phyloP scores from a whole-genome alignment of 1,284 basidiomycete genomes.

The Sporisorium exsertum region DNA sequence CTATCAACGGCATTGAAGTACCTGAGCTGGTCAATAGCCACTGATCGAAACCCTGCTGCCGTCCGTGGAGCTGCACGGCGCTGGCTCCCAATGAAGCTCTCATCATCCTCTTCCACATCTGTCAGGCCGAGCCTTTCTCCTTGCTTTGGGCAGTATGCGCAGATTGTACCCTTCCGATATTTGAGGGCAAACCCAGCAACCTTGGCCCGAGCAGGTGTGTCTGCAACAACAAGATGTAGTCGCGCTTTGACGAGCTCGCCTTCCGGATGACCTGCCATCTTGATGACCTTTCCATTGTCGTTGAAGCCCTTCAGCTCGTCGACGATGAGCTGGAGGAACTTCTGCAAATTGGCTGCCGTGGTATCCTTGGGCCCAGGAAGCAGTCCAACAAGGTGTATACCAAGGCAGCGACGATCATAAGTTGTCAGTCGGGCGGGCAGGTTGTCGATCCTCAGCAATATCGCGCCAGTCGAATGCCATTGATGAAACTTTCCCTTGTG shows the following conservation, averaged over 20 bases:
- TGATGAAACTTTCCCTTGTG: not conserved
- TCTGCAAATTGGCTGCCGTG: not conserved
- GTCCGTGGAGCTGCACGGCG: not conserved
- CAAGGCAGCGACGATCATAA: not conserved
- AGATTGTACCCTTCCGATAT: not conserved
- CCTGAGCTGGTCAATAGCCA: conserved; percentile 5
- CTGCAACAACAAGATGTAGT: conserved; percentile 3
- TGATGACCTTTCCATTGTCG: not conserved
- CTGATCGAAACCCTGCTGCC: not conserved
- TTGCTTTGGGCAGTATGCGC: not conserved
- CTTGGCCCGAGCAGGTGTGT: conserved; percentile 9
- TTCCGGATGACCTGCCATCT: not conserved
- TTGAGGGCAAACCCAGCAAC: not conserved
- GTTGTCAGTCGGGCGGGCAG: not conserved
- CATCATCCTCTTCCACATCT: not conserved
- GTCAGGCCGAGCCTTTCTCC: not conserved
- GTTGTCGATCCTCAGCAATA: conserved; percentile 15
- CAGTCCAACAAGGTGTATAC: conserved; percentile 6
- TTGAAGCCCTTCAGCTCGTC: conserved; percentile 6
- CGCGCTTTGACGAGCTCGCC: not conserved
- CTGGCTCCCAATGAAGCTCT: too few relatives aligned
- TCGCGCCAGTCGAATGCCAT: conserved; percentile 3
- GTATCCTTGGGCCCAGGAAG: conserved; percentile 11
- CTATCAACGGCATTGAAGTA: conserved; percentile 1
- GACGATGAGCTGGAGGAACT: not conserved